These are phyloP conservation scores for Euphorbia schlechtendalii DNA, from an alignment of 441 rosid species.

Conservation along the genomic window DNA sequence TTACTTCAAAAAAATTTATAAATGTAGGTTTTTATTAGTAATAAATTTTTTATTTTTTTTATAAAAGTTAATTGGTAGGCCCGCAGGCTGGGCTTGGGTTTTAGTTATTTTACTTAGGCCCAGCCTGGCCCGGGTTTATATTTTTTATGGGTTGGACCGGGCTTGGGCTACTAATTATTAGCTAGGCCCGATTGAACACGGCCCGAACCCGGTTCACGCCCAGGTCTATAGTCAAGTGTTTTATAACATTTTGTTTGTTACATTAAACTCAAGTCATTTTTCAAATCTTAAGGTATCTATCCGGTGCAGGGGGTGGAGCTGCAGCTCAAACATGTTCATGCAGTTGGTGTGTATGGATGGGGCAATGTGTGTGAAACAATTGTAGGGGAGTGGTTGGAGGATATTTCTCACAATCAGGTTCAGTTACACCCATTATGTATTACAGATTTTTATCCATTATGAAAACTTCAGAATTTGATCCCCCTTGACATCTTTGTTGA, in stretches of 20 bases:
- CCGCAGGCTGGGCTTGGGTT: too few relatives aligned
- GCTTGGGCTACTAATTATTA: too few relatives aligned
- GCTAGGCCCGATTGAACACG: too few relatives aligned
- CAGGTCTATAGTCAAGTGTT: not conserved
- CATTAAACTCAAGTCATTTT: not conserved
- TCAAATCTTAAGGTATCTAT: conserved; percentile 7
- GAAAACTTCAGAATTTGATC: conserved; percentile 9
- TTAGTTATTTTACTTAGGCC: too few relatives aligned
- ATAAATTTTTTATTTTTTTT: too few relatives aligned
- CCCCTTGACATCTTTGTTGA: conserved; percentile 11
- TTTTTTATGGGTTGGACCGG: too few relatives aligned
- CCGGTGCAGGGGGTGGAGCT: conserved; percentile 86
- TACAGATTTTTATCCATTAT: conserved; percentile 3
- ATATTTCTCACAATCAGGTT: conserved; percentile 98
- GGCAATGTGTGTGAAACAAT: conserved; percentile 78
- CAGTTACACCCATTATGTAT: not conserved
- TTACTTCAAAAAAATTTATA: too few relatives aligned
- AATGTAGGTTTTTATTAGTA: too few relatives aligned
- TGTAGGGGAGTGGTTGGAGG: conserved; percentile 98
- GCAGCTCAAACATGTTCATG: conserved; percentile 87
- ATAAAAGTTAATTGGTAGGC: too few relatives aligned
- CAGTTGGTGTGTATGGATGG: conserved; percentile 94
- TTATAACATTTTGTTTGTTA: not conserved
- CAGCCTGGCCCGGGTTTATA: too few relatives aligned
- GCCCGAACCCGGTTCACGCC: too few relatives aligned